Percentiles rank a stretch among this genome's conserved stretches.
Conservation (phyloP, 495 filamentous ascomycete species). For the Patellaria atrata region DNA sequence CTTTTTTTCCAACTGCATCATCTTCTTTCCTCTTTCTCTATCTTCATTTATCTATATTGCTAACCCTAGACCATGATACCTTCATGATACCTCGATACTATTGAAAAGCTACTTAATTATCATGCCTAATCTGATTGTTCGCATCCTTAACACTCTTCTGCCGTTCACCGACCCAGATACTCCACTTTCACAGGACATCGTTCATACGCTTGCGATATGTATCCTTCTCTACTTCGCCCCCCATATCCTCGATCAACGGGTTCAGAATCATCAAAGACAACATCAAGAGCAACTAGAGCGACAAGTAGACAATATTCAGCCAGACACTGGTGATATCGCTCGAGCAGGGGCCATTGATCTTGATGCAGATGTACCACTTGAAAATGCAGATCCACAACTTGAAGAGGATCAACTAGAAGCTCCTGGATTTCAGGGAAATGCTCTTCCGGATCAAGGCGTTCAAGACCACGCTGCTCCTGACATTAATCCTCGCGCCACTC, state of each 20-base stretch:
- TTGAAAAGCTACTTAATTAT: too few relatives aligned
- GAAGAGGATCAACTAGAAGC: background rate
- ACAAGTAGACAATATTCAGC: too few relatives aligned
- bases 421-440: background rate
- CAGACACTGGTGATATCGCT: too few relatives aligned
- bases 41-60: too few relatives aligned
- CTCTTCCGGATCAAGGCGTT: background rate
- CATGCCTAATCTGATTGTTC: too few relatives aligned
- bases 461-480: slow-evolving; percentile 1
- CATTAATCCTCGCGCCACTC: slow-evolving; percentile 2
- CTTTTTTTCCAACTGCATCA: too few relatives aligned
- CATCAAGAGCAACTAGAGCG: too few relatives aligned
- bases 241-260: slow-evolving; percentile 12
- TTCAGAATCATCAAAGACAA: too few relatives aligned
- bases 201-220: slow-evolving; percentile 25
- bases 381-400: background rate
- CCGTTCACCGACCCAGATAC: slow-evolving; percentile 27
- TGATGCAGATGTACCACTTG: background rate
- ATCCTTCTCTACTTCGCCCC: slow-evolving; percentile 25
- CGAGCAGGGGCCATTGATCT: background rate
- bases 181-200: slow-evolving; percentile 26
- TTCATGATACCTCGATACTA: too few relatives aligned
- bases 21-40: too few relatives aligned
- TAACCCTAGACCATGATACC: too few relatives aligned
- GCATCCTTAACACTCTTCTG: slow-evolving; percentile 22